Evolutionary conservation across 352 stramenopile species (phyloP), one percentile per base, ranked within the genome.

Genomic region (Globisporangium middletonii): DNA sequence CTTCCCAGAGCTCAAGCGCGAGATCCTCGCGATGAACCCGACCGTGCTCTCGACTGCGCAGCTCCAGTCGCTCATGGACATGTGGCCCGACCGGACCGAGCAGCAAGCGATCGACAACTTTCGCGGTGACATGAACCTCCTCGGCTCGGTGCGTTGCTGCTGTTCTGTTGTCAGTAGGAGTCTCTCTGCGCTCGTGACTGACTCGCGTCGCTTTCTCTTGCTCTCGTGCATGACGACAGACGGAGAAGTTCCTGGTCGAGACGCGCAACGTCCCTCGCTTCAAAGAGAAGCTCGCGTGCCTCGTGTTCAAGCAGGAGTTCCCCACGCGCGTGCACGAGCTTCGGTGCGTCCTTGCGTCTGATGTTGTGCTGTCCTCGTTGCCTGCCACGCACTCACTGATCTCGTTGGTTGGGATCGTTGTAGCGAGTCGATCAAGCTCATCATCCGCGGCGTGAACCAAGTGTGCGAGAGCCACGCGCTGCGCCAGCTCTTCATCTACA

Each of bases 291-390:
- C 59, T 94, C 15, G 71, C 68, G 7, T 90, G 82, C 68, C 53
- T 94, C 16, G 65, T 94, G 44, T 92, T 90, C 63, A 92, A 92
- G 64, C 84, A 94, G 50, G 82, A 94, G 59, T 92, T 94, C 38
- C 79, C 75, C 4, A 80, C 73, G 11, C 82, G 84, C 2, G 68
- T 83, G 38, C 76, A 89, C n/a, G 84, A 92, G 51, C 62, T 94
- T 41, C 72, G 71, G 68, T 79, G 63, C 48, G 53, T 47, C 7
- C 18, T 64, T 26, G 45, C 30, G 3, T 16, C 35, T n/a, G 3
- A 35, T 49, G 9, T n/a, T n/a, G 45, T 37, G 43, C 1, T 13
- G 4, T 26, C 41, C 41, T n/a, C 2, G 41, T 9, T 30, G 28
- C 13, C n/a, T 15, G 27, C 26, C 27, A 18, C 27, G 15, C 11